These are phyloP conservation scores for Amanita rubescens DNA, from an alignment of 768 basidiomycete genomes.

Conservation along the genomic window DNA sequence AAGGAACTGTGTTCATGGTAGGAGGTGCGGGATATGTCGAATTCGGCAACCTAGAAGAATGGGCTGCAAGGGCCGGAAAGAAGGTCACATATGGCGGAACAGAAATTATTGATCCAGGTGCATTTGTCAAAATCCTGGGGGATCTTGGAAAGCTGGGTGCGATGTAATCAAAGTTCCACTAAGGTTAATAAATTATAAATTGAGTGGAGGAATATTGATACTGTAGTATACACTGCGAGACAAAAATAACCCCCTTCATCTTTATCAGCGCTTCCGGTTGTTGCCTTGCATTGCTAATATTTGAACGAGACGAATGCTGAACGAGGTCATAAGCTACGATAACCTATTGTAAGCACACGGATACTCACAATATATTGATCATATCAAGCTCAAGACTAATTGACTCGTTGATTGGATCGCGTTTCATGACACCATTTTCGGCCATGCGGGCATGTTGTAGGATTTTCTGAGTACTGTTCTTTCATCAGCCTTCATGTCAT, in stretches of 20 bases:
- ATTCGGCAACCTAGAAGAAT: constrained; percentile 93
- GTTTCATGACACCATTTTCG: constrained; percentile 55
- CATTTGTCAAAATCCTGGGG: constrained; percentile 70
- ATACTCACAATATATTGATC: constrained; percentile 79
- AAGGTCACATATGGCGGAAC: constrained; percentile 92
- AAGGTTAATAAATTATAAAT: neutral
- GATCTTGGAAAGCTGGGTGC: constrained; percentile 45
- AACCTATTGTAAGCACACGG: neutral
- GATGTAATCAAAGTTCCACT: neutral
- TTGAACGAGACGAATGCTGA: constrained; percentile 74
- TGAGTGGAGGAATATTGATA: neutral
- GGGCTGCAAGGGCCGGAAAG: constrained; percentile 79
- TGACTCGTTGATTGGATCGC: constrained; percentile 74
- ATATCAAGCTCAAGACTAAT: constrained; percentile 78
- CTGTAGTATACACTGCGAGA: constrained; percentile 4
- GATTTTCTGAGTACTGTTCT: constrained; percentile 74
- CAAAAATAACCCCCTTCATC: neutral
- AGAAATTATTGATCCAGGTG: constrained; percentile 86
- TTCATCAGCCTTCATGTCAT: neutral
- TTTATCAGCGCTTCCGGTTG: constrained; percentile 36
- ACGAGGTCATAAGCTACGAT: neutral
- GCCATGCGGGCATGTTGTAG: constrained; percentile 68
- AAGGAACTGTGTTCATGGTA: constrained; percentile 89
- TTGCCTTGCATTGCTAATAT: constrained; percentile 65
- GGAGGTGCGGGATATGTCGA: constrained; percentile 98